phyloP scores from a whole-genome alignment of 495 filamentous ascomycete genomes.

The Ramalina peruviana region DNA sequence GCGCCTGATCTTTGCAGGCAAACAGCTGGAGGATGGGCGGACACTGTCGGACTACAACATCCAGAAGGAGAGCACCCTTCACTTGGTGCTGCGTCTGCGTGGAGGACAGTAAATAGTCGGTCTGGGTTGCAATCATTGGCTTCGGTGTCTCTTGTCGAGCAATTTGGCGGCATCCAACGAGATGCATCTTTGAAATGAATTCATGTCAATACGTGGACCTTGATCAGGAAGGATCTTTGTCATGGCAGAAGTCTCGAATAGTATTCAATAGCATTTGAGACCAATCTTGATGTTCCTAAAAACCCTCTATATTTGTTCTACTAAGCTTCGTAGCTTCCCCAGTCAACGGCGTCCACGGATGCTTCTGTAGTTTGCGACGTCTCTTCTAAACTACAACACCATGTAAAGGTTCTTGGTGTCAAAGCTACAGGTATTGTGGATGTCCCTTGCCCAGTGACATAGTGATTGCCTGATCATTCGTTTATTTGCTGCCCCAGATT shows the following conservation, averaged over 20 bases:
- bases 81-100: conserved; percentile 77
- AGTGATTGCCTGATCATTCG: not conserved
- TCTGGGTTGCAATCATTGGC: not conserved
- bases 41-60: conserved; percentile 87
- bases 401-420: not conserved
- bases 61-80: conserved; percentile 82
- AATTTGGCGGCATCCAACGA: conserved; percentile 9
- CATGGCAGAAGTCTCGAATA: conserved; percentile 3
- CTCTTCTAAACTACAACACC: not conserved
- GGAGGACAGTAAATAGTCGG: conserved; percentile 51
- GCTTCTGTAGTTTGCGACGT: not conserved
- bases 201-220: conserved; percentile 1
- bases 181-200: not conserved
- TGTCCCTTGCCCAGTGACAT: not conserved
- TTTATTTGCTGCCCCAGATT: not conserved
- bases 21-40: conserved; percentile 78
- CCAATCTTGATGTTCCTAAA: not conserved
- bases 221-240: not conserved
- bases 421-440: not conserved
- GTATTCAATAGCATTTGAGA: conserved; percentile 5
- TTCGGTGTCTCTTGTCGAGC: conserved; percentile 1
- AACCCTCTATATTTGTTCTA: no score
- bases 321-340: no score
- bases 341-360: no score
- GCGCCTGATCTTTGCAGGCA: conserved; percentile 80